phyloP scores from a whole-genome alignment of 2,329 filamentous ascomycete genomes.

The Calonectria crousiana region DNA sequence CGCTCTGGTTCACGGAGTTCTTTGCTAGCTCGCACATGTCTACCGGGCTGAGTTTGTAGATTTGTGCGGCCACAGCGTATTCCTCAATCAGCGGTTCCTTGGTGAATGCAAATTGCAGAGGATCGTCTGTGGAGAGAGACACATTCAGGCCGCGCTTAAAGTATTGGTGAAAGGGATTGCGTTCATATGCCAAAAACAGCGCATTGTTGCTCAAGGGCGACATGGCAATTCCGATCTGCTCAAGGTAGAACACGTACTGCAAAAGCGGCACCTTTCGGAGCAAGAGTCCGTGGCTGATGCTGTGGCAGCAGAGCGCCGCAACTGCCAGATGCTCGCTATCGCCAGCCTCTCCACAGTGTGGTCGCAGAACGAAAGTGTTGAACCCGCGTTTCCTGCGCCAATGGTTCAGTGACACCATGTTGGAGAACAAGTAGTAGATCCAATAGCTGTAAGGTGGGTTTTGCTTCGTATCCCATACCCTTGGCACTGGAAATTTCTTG shows the following conservation, averaged over 20 bases:
- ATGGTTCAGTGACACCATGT: conserved; percentile 90
- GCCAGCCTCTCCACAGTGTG: conserved; percentile 96
- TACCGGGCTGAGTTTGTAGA: conserved; percentile 95
- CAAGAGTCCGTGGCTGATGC: conserved; percentile 94
- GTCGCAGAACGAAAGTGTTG: conserved; percentile 93
- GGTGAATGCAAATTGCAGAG: conserved; percentile 97
- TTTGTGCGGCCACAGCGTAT: conserved; percentile 97
- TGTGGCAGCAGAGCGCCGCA: conserved; percentile 91
- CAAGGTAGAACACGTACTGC: conserved; percentile 97
- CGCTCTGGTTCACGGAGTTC: conserved; percentile 94
- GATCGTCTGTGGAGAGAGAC: conserved; percentile 95
- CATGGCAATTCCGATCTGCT: conserved; percentile 99
- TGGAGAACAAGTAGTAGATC: conserved; percentile 97
- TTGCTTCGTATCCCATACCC: conserved; percentile 89
- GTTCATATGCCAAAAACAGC: conserved; percentile 93
- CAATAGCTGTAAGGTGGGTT: conserved; percentile 99
- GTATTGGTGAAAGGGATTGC: conserved; percentile 96
- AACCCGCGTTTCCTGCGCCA: conserved; percentile 93
- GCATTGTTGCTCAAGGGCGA: conserved; percentile 99
- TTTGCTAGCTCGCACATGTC: conserved; percentile 99
- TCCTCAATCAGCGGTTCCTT: conserved; percentile 99
- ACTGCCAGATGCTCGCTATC: conserved; percentile 97
- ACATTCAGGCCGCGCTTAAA: conserved; percentile 96
- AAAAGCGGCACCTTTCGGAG: conserved; percentile 93
- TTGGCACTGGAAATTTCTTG: conserved; percentile 93